Conservation (phyloP, 2,329 filamentous ascomycete genomes). For the Talaromyces piceae region DNA sequence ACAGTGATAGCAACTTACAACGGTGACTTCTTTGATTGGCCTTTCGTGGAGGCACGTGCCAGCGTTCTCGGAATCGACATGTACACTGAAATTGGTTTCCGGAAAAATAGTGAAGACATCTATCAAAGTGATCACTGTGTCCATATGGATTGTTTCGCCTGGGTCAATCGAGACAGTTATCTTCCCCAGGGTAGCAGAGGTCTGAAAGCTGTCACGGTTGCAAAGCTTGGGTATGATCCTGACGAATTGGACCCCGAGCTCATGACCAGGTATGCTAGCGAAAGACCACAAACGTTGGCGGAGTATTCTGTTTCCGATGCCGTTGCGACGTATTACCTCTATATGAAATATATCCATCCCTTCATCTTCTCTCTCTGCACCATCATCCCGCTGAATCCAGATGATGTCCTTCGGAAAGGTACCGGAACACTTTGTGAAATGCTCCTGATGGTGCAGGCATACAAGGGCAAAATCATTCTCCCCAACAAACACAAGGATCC, state of each 20-base stretch:
- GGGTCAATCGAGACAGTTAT: slow-evolving; percentile 98
- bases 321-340: slow-evolving; percentile 95
- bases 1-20: slow-evolving; percentile 99
- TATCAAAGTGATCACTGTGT: slow-evolving; percentile 94
- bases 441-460: slow-evolving; percentile 98
- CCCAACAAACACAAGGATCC: slow-evolving; percentile 94
- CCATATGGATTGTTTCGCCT: slow-evolving; percentile 98
- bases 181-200: slow-evolving; percentile 94
- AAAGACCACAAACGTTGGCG: slow-evolving; percentile 86
- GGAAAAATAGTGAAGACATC: slow-evolving; percentile 89
- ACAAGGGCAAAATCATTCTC: slow-evolving; percentile 80
- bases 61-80: slow-evolving; percentile 96
- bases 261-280: slow-evolving; percentile 83
- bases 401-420: slow-evolving; percentile 89
- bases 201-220: slow-evolving; percentile 93
- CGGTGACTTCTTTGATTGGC: slow-evolving; percentile 99
- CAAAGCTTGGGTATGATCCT: slow-evolving; percentile 95
- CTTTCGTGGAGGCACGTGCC: slow-evolving; percentile 88
- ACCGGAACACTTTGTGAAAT: slow-evolving; percentile 99
- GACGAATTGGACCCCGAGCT: slow-evolving; percentile 95
- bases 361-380: slow-evolving; percentile 99
- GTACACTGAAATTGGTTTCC: slow-evolving; percentile 97
- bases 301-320: slow-evolving; percentile 99
- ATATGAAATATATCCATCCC: slow-evolving; percentile 99
- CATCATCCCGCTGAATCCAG: slow-evolving; percentile 84